phyloP scores from a whole-genome alignment of 257 asterid genomes.

The Lycium ferocissimum region DNA sequence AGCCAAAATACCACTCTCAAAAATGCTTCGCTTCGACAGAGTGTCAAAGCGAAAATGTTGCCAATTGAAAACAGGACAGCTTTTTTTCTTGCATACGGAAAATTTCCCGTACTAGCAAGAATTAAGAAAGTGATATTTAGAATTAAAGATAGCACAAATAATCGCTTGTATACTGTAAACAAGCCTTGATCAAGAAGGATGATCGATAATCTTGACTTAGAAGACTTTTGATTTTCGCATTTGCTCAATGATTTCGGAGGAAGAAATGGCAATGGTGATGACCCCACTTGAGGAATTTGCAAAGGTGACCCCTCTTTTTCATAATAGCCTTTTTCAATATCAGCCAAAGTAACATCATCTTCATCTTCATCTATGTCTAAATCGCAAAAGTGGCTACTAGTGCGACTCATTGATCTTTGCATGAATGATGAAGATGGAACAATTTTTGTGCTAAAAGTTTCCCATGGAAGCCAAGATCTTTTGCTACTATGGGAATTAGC shows the following conservation, averaged over 20 bases:
- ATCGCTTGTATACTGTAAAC: conserved; percentile 75
- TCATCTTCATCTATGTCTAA: conserved; percentile 45
- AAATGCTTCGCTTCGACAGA: conserved; percentile 73
- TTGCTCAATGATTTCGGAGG: conserved; percentile 34
- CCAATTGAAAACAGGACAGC: conserved; percentile 63
- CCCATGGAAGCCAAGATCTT: conserved; percentile 55
- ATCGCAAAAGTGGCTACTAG: conserved; percentile 82
- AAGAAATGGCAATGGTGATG: conserved; percentile 34
- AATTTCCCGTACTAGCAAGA: conserved; percentile 62
- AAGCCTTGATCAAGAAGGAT: conserved; percentile 81
- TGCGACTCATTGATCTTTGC: conserved; percentile 57
- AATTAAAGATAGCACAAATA: conserved; percentile 54
- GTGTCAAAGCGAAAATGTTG: conserved; percentile 58
- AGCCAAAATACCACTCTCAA: conserved; percentile 65
- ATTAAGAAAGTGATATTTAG: conserved; percentile 51
- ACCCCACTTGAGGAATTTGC: neutral
- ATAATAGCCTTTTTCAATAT: conserved; percentile 56
- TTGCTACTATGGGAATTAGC: conserved; percentile 30
- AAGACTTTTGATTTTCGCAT: conserved; percentile 34
- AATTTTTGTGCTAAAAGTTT: conserved; percentile 42
- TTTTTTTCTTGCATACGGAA: conserved; percentile 52
- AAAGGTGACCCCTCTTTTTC: conserved; percentile 18
- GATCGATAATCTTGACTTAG: conserved; percentile 52
- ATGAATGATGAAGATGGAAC: conserved; percentile 45
- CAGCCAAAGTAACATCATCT: conserved; percentile 31